Percentiles rank a stretch among this genome's conserved stretches.
Conservation (phyloP, 73 alveolate genomes). For the Tetrahymena elliotti region DNA sequence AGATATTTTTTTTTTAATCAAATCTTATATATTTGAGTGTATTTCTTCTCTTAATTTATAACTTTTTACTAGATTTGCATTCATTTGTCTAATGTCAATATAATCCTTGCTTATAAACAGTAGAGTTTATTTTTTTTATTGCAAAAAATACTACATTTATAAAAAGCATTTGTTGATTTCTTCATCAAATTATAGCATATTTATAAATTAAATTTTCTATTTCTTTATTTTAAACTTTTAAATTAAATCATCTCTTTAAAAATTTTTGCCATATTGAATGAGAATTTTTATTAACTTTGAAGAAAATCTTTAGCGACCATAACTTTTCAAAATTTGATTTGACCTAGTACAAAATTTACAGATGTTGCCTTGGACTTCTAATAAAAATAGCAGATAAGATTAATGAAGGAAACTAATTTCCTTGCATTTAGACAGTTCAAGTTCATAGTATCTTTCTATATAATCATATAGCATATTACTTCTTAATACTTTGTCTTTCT, state of each 20-base stretch:
- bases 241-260: background rate
- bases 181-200: background rate
- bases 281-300: background rate
- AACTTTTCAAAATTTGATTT: background rate
- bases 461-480: background rate
- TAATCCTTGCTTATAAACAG: background rate
- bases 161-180: background rate
- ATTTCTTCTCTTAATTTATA: background rate
- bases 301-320: background rate
- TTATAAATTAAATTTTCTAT: background rate
- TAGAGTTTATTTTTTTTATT: background rate
- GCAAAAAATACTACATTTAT: background rate
- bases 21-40: background rate
- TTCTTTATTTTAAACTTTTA: background rate
- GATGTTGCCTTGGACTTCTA: background rate
- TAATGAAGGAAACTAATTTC: background rate
- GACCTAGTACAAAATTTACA: background rate
- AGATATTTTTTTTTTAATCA: background rate
- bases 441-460: background rate
- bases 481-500: background rate
- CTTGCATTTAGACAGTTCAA: background rate
- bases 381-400: background rate
- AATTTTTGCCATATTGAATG: background rate
- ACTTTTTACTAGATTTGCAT: background rate
- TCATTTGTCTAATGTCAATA: background rate